phyloP scores from a whole-genome alignment of 129 eudicot species.

The Centella asiatica region DNA sequence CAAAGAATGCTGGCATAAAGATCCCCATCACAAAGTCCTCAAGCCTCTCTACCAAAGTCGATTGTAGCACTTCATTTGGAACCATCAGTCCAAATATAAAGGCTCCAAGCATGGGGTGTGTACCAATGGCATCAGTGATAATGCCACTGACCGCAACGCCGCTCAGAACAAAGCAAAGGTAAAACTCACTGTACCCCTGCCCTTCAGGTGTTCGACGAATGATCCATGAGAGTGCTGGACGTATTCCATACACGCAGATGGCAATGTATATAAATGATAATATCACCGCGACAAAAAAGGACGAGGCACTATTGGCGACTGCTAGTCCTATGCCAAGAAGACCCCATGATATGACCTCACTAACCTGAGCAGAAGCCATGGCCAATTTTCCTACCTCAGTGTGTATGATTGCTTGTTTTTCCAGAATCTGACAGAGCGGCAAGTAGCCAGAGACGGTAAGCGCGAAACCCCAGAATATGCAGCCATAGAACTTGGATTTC shows the following conservation, averaged over 20 bases:
- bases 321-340: constrained; percentile 24
- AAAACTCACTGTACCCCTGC: constrained; percentile 38
- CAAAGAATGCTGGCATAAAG: constrained; percentile 43
- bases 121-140: constrained; percentile 33
- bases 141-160: constrained; percentile 30
- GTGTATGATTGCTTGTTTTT: constrained; percentile 28
- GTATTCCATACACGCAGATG: constrained; percentile 5
- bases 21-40: constrained; percentile 51
- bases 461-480: constrained; percentile 42
- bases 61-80: constrained; percentile 42
- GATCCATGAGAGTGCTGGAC: constrained; percentile 28
- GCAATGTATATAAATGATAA: constrained; percentile 9
- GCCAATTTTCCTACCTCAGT: constrained; percentile 39
- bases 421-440: constrained; percentile 26
- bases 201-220: constrained; percentile 33
- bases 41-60: constrained; percentile 33
- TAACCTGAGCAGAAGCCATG: constrained; percentile 26
- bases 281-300: background rate
- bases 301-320: background rate
- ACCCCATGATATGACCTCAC: constrained; percentile 28
- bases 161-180: constrained; percentile 22
- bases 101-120: constrained; percentile 55
- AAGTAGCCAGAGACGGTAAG: constrained; percentile 31
- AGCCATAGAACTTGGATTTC: background rate
- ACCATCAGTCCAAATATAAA: constrained; percentile 41